Conservation (phyloP, 164 flowering plant genomes). For the Magnolia kwangsiensis region DNA sequence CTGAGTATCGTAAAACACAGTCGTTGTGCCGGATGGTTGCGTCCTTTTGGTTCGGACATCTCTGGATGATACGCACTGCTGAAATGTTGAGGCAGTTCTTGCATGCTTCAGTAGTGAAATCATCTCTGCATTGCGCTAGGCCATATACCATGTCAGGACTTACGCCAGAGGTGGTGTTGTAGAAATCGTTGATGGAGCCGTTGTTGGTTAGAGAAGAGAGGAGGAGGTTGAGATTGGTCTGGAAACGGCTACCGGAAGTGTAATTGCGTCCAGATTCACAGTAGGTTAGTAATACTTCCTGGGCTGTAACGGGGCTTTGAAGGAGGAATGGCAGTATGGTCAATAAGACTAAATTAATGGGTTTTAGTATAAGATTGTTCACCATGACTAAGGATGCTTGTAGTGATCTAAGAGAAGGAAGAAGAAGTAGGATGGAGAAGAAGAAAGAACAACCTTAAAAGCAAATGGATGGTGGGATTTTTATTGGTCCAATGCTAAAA, state of each 20-base stretch:
- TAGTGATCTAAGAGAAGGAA: too few relatives aligned
- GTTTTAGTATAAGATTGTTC: background rate
- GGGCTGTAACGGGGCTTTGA: background rate
- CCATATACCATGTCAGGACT: conserved; percentile 22
- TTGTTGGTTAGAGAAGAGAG: conserved; percentile 12
- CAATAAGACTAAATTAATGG: background rate
- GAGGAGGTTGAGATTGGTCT: conserved; percentile 16
- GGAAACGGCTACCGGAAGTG: conserved; percentile 5
- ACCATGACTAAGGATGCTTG: too few relatives aligned
- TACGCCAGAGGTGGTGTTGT: conserved; percentile 13
- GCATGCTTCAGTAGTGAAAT: conserved; percentile 11
- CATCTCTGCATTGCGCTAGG: conserved; percentile 24
- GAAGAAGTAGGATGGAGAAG: too few relatives aligned
- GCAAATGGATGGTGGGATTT: too few relatives aligned
- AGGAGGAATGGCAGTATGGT: background rate
- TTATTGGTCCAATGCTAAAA: too few relatives aligned
- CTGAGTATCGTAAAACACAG: conserved; percentile 30
- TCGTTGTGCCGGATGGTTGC: conserved; percentile 29
- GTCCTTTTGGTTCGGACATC: conserved; percentile 17
- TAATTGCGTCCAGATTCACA: background rate
- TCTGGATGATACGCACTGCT: background rate
- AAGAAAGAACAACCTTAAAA: too few relatives aligned
- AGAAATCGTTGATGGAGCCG: conserved; percentile 15
- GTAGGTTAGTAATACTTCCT: background rate
- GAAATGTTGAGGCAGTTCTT: conserved; percentile 15